Conservation (phyloP, 371 early-diverging fungal genomes). For the Lichtheimia corymbifera region DNA sequence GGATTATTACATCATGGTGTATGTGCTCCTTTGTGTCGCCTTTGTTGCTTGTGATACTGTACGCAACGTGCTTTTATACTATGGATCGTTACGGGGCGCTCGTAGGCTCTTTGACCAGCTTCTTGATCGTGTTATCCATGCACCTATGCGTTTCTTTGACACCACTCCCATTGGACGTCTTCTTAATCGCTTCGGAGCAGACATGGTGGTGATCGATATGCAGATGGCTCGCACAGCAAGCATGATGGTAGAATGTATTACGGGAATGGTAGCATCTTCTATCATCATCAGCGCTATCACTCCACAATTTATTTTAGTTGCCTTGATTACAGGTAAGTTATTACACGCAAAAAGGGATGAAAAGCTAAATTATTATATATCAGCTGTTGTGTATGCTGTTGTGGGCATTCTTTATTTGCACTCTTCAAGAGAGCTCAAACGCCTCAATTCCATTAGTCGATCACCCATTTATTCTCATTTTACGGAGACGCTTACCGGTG, state of each 20-base stretch:
- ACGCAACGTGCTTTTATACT: conserved; percentile 33
- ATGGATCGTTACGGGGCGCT: conserved; percentile 63
- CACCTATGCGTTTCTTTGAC: conserved; percentile 86
- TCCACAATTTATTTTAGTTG: conserved; percentile 56
- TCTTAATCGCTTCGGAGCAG: conserved; percentile 84
- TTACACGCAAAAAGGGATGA: not conserved
- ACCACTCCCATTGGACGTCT: conserved; percentile 92
- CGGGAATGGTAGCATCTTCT: conserved; percentile 57
- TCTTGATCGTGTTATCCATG: conserved; percentile 61
- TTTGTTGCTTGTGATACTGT: conserved; percentile 29
- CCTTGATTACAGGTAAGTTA: conserved; percentile 23
- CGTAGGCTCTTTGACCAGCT: conserved; percentile 52
- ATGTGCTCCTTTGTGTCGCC: conserved; percentile 23
- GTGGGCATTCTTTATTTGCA: conserved; percentile 67
- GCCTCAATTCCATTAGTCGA: conserved; percentile 74
- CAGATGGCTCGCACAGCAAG: conserved; percentile 36
- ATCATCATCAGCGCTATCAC: conserved; percentile 60
- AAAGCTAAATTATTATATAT: too few species aligned
- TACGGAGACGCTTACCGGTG: conserved; percentile 66
- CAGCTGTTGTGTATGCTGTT: conserved; percentile 24
- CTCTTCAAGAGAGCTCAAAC: conserved; percentile 78
- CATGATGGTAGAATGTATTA: conserved; percentile 35
- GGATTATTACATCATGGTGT: conserved; percentile 32
- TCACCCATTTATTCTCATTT: conserved; percentile 78
- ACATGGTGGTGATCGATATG: conserved; percentile 37